A percentile compares a stretch with the other conserved stretches of the same genome.
Evolutionary conservation across 768 basidiomycete genomes (phyloP).

Genomic region (Termitomyces sp.): DNA sequence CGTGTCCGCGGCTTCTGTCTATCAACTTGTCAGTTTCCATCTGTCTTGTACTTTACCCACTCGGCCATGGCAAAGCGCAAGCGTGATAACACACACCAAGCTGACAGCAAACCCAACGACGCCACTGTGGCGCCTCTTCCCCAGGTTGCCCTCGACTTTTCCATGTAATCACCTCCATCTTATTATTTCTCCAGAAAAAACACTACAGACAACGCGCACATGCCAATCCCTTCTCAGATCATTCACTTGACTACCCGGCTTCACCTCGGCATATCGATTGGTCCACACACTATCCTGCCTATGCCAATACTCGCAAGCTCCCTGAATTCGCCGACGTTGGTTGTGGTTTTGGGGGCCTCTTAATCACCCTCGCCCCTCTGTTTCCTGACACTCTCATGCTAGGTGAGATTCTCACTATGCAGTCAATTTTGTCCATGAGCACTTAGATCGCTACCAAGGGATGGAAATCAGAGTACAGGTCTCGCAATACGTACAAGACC

Average conservation of each 20-base stretch:
- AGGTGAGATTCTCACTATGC: constrained; percentile 49
- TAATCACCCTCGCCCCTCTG: constrained; percentile 83
- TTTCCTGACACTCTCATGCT: constrained; percentile 93
- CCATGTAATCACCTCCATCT: background rate
- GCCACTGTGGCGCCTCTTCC: constrained; percentile 34
- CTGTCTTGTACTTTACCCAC: background rate
- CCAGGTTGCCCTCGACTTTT: constrained; percentile 33
- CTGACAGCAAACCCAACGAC: constrained; percentile 5
- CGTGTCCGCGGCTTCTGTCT: constrained; percentile 22
- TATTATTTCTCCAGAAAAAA: constrained; percentile 53
- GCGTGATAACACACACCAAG: constrained; percentile 17
- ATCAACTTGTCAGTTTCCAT: constrained; percentile 5
- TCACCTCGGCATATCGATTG: constrained; percentile 79
- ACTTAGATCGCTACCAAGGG: constrained; percentile 44
- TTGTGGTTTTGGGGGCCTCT: constrained; percentile 94
- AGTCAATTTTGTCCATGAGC: background rate
- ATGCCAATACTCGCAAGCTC: constrained; percentile 48
- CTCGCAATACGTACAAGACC: constrained; percentile 92
- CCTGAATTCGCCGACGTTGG: constrained; percentile 98
- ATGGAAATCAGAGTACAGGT: constrained; percentile 98
- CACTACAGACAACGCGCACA: constrained; percentile 83
- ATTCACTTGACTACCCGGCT: constrained; percentile 82
- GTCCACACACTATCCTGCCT: constrained; percentile 78
- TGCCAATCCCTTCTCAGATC: constrained; percentile 85
- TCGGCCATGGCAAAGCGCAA: constrained; percentile 32